Evolutionary conservation across 169 alveolate genomes (phyloP).

Genomic region (Eimeria praecox): DNA sequence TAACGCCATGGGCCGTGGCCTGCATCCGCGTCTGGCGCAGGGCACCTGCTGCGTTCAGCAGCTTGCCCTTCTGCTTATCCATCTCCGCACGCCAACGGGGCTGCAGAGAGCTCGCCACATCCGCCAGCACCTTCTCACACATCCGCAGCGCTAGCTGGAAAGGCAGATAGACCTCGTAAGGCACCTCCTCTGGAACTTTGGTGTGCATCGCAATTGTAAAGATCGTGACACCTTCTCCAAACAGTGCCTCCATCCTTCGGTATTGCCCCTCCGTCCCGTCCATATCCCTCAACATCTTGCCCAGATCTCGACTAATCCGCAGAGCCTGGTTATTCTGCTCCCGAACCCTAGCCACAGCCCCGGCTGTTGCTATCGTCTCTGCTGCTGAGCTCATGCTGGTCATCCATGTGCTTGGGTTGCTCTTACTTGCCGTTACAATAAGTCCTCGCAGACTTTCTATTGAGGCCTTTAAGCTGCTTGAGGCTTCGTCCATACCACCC

Average conservation of each 20-base stretch:
- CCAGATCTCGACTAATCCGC: constrained; percentile 8
- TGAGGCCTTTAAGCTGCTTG: neutral
- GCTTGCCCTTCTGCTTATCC: neutral
- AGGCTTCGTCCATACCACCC: neutral
- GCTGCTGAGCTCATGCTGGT: neutral
- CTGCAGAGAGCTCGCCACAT: neutral
- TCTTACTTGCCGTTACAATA: neutral
- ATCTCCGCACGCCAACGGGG: neutral
- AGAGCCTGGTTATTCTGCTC: neutral
- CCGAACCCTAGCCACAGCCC: constrained; percentile 12
- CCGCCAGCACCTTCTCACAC: neutral
- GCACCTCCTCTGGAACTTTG: neutral
- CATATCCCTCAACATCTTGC: neutral
- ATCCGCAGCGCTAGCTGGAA: constrained; percentile 11
- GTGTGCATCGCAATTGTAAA: constrained; percentile 31
- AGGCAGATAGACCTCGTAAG: neutral
- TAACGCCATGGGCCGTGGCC: neutral
- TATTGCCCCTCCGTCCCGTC: neutral
- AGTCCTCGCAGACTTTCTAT: neutral
- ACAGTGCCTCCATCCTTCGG: neutral
- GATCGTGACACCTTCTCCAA: neutral
- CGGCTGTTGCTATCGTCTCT: neutral
- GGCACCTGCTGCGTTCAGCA: constrained; percentile 1
- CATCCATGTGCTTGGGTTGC: neutral
- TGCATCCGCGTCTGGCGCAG: neutral